Evolutionary conservation across 306 rosid genomes (phyloP).

Genomic region (Cyclanthera cordifolia): DNA sequence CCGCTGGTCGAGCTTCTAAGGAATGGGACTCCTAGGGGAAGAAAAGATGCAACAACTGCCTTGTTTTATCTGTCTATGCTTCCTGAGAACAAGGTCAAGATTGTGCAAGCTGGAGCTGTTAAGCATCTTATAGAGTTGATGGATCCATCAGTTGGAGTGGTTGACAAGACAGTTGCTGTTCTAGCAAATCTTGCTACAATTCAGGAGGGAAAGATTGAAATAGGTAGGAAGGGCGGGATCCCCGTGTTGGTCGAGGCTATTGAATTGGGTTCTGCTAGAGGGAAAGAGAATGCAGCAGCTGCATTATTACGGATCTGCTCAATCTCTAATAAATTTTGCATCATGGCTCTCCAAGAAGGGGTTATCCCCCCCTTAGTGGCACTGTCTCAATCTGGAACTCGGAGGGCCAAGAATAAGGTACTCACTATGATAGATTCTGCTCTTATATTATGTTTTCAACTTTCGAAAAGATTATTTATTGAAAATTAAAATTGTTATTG

Average conservation of each 20-base stretch:
- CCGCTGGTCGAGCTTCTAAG: slow-evolving; percentile 89
- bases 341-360: slow-evolving; percentile 77
- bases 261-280: slow-evolving; percentile 92
- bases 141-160: slow-evolving; percentile 99
- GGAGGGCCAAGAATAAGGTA: slow-evolving; percentile 95
- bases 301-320: slow-evolving; percentile 80
- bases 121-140: slow-evolving; percentile 85
- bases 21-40: slow-evolving; percentile 89
- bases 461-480: background rate
- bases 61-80: slow-evolving; percentile 79
- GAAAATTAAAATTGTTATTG: slow-evolving; percentile 5
- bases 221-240: slow-evolving; percentile 72
- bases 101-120: slow-evolving; percentile 92
- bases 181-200: slow-evolving; percentile 87
- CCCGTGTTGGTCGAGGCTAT: slow-evolving; percentile 92
- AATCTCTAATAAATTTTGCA: slow-evolving; percentile 37
- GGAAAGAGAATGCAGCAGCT: slow-evolving; percentile 96
- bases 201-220: slow-evolving; percentile 68
- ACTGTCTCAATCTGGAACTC: slow-evolving; percentile 83
- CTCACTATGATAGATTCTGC: slow-evolving; percentile 9
- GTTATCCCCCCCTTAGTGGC: slow-evolving; percentile 93
- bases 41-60: slow-evolving; percentile 96
- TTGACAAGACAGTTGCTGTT: slow-evolving; percentile 94
- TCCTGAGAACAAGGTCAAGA: slow-evolving; percentile 75
- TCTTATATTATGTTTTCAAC: background rate